Evolutionary conservation across 768 basidiomycete genomes (phyloP), one percentile per base, ranked within the genome.

Genomic region (Suillus hirtellus): DNA sequence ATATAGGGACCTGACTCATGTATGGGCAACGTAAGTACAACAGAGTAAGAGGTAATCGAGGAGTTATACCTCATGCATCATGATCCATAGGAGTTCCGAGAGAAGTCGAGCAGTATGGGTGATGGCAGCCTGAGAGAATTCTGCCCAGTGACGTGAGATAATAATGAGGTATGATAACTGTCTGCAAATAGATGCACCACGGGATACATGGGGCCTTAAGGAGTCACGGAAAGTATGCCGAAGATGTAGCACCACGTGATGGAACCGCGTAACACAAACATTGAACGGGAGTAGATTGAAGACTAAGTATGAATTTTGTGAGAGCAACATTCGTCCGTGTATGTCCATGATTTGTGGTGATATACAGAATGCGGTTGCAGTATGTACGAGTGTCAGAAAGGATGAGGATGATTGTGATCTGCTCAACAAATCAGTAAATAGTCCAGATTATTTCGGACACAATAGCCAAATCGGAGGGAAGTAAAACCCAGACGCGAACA

Each of bases 1-100:
- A 72, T 60, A 73, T 64, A 17, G 67, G 67, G 59, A 59, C 54
- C 54, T 61, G 63, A 15, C 66, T 62, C 67, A 68, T 66, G 61
- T 56, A 59, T 56, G 47, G 71, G 69, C 37, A 60, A 61, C 53
- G 55, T 65, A 60, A 64, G 61, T 62, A 59, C 54, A 52, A 12
- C 56, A 31, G 60, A 50, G 52, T 38, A 35, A 8, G 38, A 31
- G 42, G 52, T 37, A 58, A n/a, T 17, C 49, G 44, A 52, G 12
- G 40, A 31, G 58, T 35, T 40, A 44, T 54, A 46, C 60, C 50
- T 68, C 64, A 61, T 64, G 56, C 58, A 47, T 68, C 64, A 60
- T 64, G 63, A 43, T 24, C 38, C n/a, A 17, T 34, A 17, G 46
- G 55, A 60, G 38, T 54, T 42, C 38, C 40, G 61, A 31, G 53